These are phyloP conservation scores for Biscutella auriculata DNA, from an alignment of 441 rosid genomes.

Conservation along the genomic window DNA sequence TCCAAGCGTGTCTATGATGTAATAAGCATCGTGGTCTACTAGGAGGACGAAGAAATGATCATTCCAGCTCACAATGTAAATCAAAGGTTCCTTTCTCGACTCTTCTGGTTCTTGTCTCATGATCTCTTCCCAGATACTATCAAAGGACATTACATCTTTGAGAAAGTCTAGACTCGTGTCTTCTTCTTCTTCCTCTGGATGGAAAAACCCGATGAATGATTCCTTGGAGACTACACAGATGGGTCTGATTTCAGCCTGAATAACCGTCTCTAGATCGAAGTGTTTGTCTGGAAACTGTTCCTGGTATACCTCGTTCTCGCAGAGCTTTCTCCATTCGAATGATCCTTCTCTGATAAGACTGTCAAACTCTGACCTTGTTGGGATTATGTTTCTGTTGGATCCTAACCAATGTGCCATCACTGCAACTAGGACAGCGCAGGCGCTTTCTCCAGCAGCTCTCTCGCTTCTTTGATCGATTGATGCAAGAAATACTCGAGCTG, in stretches of 20 bases:
- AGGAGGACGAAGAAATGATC: constrained; percentile 82
- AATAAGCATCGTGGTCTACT: constrained; percentile 66
- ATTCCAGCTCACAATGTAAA: constrained; percentile 83
- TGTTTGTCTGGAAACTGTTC: constrained; percentile 79
- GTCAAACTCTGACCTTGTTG: constrained; percentile 78
- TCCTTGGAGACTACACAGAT: constrained; percentile 50
- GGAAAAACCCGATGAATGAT: constrained; percentile 77
- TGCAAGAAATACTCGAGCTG: constrained; percentile 58
- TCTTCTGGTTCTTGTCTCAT: constrained; percentile 32
- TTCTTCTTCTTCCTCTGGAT: constrained; percentile 57
- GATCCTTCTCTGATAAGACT: constrained; percentile 81
- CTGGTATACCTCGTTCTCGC: constrained; percentile 50
- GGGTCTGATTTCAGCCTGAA: constrained; percentile 63
- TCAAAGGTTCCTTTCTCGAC: constrained; percentile 24
- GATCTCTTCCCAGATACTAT: constrained; percentile 81
- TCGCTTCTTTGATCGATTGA: constrained; percentile 88
- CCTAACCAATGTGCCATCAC: constrained; percentile 86
- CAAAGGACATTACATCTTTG: constrained; percentile 75
- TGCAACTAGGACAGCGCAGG: constrained; percentile 79
- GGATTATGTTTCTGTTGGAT: constrained; percentile 51
- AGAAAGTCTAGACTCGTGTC: constrained; percentile 59
- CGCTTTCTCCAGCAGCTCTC: constrained; percentile 84
- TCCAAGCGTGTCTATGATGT: constrained; percentile 76
- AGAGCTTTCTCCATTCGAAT: constrained; percentile 73
- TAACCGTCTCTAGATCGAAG: constrained; percentile 77